These are phyloP conservation scores for Candida insectorum DNA, from an alignment of 805 yeast species.

Conservation along the genomic window DNA sequence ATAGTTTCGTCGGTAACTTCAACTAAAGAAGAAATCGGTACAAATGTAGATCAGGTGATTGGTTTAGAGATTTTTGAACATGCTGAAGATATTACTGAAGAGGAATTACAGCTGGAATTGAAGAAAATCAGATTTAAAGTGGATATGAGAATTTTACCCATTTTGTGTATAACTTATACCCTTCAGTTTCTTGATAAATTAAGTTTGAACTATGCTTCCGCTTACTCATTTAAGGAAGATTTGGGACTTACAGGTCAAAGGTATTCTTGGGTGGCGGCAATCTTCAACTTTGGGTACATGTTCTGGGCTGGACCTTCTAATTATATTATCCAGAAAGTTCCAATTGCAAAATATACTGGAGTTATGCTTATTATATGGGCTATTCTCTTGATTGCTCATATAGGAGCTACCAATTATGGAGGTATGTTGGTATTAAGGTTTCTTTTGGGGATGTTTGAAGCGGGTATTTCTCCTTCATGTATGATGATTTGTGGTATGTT, in stretches of 20 bases:
- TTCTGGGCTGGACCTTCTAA: constrained; percentile 20
- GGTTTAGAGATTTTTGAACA: constrained; percentile 25
- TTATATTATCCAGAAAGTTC: constrained; percentile 17
- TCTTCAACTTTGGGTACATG: constrained; percentile 24
- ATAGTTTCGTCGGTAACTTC: background rate
- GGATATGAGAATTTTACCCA: constrained; percentile 28
- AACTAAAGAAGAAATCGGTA: constrained; percentile 3
- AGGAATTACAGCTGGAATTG: constrained; percentile 21
- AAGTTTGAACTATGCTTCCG: constrained; percentile 21
- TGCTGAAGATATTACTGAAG: constrained; percentile 24
- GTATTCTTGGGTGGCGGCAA: constrained; percentile 27
- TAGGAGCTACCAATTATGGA: constrained; percentile 32
- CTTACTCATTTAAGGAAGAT: constrained; percentile 20
- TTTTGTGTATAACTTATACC: constrained; percentile 22
- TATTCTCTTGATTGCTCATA: constrained; percentile 18
- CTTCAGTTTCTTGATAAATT: constrained; percentile 24
- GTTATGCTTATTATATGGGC: constrained; percentile 19
- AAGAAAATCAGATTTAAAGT: constrained; percentile 27
- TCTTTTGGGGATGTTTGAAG: constrained; percentile 43
- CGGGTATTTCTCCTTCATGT: constrained; percentile 31
- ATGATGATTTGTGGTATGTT: constrained; percentile 31
- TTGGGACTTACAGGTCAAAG: constrained; percentile 18
- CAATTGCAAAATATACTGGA: constrained; percentile 18
- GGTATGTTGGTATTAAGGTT: constrained; percentile 31
- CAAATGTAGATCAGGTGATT: constrained; percentile 10